phyloP scores from a whole-genome alignment of 2,329 filamentous ascomycete genomes.

The Fusarium foetens region DNA sequence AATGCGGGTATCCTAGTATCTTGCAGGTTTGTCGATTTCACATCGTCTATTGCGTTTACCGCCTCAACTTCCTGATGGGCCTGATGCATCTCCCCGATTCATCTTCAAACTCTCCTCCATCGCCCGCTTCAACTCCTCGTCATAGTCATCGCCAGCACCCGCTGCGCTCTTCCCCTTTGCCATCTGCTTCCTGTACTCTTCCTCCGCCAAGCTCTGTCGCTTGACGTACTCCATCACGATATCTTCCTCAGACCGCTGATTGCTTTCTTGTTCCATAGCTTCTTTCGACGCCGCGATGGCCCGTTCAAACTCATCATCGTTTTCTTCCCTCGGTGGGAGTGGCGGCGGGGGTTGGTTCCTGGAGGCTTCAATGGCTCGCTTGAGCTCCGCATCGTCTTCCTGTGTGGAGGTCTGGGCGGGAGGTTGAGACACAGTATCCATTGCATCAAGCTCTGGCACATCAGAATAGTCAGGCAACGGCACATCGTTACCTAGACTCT shows the following conservation, averaged over 20 bases:
- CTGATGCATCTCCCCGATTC: conserved; percentile 45
- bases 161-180: conserved; percentile 50
- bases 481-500: conserved; percentile 54
- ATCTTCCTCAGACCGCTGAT: conserved; percentile 70
- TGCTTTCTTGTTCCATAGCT: conserved; percentile 53
- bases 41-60: not conserved
- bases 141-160: conserved; percentile 55
- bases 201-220: conserved; percentile 78
- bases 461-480: conserved; percentile 33
- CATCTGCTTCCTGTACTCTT: conserved; percentile 57
- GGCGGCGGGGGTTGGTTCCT: conserved; percentile 41
- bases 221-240: conserved; percentile 79
- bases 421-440: not conserved
- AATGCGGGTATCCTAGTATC: conserved; percentile 29
- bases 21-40: conserved; percentile 3
- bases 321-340: conserved; percentile 37
- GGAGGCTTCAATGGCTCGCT: conserved; percentile 56
- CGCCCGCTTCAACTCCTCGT: conserved; percentile 66
- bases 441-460: conserved; percentile 26
- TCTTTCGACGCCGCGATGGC: conserved; percentile 54
- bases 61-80: conserved; percentile 38
- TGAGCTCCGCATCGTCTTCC: conserved; percentile 52
- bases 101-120: conserved; percentile 65
- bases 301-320: conserved; percentile 50
- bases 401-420: not conserved